Base-by-base conservation (phyloP, 768 basidiomycete genomes). In the Krasilnikovozyma curviuscula region DNA sequence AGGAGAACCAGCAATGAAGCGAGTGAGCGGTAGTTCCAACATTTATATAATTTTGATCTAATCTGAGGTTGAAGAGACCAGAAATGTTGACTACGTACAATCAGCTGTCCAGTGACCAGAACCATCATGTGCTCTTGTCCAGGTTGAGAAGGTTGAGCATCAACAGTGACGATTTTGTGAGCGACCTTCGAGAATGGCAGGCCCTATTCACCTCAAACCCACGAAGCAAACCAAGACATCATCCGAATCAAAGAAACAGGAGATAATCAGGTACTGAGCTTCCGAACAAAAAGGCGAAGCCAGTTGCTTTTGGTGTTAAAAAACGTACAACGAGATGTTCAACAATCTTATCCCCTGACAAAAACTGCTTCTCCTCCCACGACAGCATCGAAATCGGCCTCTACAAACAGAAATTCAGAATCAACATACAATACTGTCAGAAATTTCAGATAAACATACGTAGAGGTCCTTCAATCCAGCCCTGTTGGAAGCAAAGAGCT, bases 141-240 rank as follows among this genome's bases (percentile, higher is more conserved):
- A 77, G 64, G 55, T 74, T 77, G 1, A 76, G 88, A 82, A 1
- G 89, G 91, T 63, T 97, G 93, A 12, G 78, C 81, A 62, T 93
- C 88, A 34, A 76, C 66, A 7, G 86, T 95, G 19, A 74, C 69
- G 57, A 95, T 71, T 43, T 75, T 73, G 71, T 95, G 91, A 57
- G 66, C 65, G 41, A 95, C 83, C 55, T 73, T 78, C 35, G 59
- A n/a, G 70, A 95, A 95, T 9, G 85, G 83, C 41, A 95, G 71
- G 31, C 55, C 55, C 86, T 83, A 58, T 34, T n/a, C 16, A 24
- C 12, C n/a, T 25, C 10, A 3, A n/a, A 37, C 7, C 4, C 35
- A 37, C 18, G 33, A 34, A 12, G 35, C 35, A 37, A 37, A 25
- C n/a, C 6, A 18, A 28, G 30, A 13, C 1, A 13, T 43, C 6